These are phyloP conservation scores for Ophiognomonia clavigignenti-juglandacearum DNA, from an alignment of 2,329 filamentous ascomycete species.

Conservation along the genomic window DNA sequence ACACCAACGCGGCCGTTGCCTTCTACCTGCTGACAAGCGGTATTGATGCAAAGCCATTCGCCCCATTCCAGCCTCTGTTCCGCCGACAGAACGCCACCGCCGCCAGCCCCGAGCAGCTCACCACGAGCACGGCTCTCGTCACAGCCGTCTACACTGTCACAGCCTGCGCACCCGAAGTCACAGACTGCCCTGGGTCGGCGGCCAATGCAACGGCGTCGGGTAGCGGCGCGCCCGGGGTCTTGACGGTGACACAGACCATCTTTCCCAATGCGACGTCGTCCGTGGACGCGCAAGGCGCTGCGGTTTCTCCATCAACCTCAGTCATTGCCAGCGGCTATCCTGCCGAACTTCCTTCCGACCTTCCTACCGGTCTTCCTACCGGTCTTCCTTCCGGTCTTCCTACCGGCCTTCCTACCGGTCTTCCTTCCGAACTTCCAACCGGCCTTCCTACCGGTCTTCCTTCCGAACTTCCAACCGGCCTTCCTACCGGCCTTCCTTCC, in stretches of 20 bases:
- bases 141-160: conserved; percentile 10
- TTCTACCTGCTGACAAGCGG: background rate
- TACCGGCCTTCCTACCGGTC: background rate
- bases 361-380: background rate
- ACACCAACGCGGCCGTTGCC: background rate
- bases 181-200: conserved; percentile 4
- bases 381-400: background rate
- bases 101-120: too few relatives aligned
- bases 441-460: background rate
- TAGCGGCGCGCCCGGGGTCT: too few relatives aligned
- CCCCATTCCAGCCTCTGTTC: background rate
- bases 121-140: background rate
- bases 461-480: background rate
- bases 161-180: conserved; percentile 4
- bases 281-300: background rate
- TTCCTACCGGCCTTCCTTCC: background rate
- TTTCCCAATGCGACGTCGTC: too few relatives aligned
- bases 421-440: background rate
- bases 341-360: too few relatives aligned
- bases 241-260: too few relatives aligned
- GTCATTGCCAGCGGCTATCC: background rate
- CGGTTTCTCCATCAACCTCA: background rate
- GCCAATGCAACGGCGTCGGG: background rate
- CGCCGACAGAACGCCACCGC: background rate
- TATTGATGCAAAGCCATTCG: background rate